Conservation (phyloP, 2,329 filamentous ascomycete species). For the Calcarisporium arbuscula region DNA sequence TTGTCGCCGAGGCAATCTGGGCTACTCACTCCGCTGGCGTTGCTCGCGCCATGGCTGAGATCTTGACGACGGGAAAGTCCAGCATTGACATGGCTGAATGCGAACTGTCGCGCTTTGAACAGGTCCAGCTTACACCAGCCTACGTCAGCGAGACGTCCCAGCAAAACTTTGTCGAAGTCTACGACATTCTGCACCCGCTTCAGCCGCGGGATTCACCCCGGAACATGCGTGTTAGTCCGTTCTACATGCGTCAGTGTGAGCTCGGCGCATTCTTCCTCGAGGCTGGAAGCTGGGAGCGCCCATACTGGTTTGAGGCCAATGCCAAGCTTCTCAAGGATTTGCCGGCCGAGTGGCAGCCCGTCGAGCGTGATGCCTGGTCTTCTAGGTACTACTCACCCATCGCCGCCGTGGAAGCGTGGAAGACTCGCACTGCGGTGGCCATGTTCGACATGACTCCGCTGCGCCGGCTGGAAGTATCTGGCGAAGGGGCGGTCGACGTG, state of each 20-base stretch:
- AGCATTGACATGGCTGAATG: constrained; percentile 52
- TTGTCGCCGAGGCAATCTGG: constrained; percentile 60
- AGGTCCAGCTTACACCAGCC: constrained; percentile 47
- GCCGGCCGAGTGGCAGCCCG: constrained; percentile 47
- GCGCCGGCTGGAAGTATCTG: constrained; percentile 50
- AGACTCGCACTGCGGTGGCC: constrained; percentile 54
- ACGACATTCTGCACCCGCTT: constrained; percentile 57
- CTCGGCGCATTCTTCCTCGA: constrained; percentile 56
- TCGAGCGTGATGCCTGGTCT: constrained; percentile 54
- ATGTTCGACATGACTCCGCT: constrained; percentile 59
- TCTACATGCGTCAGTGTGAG: constrained; percentile 46
- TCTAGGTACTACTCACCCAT: constrained; percentile 51
- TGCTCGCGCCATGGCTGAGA: constrained; percentile 52
- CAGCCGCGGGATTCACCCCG: constrained; percentile 52
- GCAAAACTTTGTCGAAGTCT: constrained; percentile 58
- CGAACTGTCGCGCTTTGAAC: constrained; percentile 54
- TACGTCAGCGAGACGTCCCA: constrained; percentile 54
- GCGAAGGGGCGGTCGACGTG: constrained; percentile 48
- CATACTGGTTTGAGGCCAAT: constrained; percentile 57
- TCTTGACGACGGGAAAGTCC: constrained; percentile 50
- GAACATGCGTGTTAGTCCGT: constrained; percentile 53
- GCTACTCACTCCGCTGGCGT: constrained; percentile 60
- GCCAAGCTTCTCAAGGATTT: constrained; percentile 41
- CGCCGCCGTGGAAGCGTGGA: constrained; percentile 56
- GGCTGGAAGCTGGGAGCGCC: constrained; percentile 54